These are phyloP conservation scores for Tylopilus sp. DNA, from an alignment of 1,284 basidiomycete genomes.

Conservation along the genomic window DNA sequence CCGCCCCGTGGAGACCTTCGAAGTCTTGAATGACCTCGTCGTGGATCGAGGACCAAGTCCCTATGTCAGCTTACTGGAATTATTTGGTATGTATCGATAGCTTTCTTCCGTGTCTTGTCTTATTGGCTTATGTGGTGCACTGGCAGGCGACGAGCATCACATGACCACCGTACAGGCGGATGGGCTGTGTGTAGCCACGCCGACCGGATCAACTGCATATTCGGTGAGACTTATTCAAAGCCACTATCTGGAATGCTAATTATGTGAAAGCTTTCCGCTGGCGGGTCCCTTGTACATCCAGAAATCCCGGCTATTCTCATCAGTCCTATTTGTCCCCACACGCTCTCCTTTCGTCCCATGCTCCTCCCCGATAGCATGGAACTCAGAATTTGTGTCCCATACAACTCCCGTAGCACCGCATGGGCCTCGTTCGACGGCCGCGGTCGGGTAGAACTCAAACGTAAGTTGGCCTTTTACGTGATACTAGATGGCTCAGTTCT, in stretches of 20 bases:
- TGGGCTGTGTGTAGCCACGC: constrained; percentile 95
- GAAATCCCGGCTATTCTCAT: constrained; percentile 98
- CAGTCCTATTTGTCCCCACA: constrained; percentile 99
- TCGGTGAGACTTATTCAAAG: constrained; percentile 65
- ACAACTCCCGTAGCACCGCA: constrained; percentile 97
- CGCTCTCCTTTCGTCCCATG: constrained; percentile 99
- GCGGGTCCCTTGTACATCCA: constrained; percentile 97
- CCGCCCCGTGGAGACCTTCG: constrained; percentile 95
- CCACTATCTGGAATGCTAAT: constrained; percentile 20
- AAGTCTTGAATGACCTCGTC: constrained; percentile 98
- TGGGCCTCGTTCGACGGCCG: constrained; percentile 99
- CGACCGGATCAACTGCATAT: constrained; percentile 98
- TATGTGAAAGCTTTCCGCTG: constrained; percentile 87
- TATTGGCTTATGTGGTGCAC: constrained; percentile 47
- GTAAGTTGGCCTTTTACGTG: constrained; percentile 61
- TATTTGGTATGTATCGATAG: constrained; percentile 81
- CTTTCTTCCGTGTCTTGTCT: constrained; percentile 2
- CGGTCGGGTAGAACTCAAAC: constrained; percentile 94
- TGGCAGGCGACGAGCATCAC: constrained; percentile 99
- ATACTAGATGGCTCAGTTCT: constrained; percentile 18
- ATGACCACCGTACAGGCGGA: constrained; percentile 99
- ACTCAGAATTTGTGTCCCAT: constrained; percentile 97
- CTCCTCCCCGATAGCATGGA: constrained; percentile 99
- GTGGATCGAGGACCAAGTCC: constrained; percentile 99
- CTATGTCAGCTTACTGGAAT: constrained; percentile 95